Conservation (phyloP, 2,329 filamentous ascomycete genomes). For the Neofusicoccum cordaticola region DNA sequence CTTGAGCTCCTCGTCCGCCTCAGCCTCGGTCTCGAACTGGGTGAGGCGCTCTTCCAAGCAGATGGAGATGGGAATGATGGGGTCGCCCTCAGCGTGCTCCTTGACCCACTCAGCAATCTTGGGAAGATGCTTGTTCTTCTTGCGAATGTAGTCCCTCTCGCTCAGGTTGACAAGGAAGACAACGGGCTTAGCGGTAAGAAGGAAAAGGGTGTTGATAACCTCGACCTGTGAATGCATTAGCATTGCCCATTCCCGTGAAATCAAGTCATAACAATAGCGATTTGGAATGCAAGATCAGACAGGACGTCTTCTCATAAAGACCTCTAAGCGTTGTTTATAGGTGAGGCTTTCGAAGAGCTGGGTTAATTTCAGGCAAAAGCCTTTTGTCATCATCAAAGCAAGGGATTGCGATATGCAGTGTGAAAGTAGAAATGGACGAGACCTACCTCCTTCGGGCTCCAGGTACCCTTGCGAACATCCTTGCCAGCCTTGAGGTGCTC, state of each 20-base stretch:
- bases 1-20: slow-evolving; percentile 83
- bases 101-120: slow-evolving; percentile 97
- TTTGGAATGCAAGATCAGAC: slow-evolving; percentile 56
- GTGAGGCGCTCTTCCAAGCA: slow-evolving; percentile 90
- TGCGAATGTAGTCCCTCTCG: slow-evolving; percentile 93
- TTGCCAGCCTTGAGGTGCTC: slow-evolving; percentile 82
- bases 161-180: slow-evolving; percentile 97
- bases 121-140: slow-evolving; percentile 98
- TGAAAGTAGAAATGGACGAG: slow-evolving; percentile 20
- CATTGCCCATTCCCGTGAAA: slow-evolving; percentile 15
- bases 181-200: slow-evolving; percentile 93
- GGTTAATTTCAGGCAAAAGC: slow-evolving; percentile 85
- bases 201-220: slow-evolving; percentile 92
- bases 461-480: slow-evolving; percentile 86
- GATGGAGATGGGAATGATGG: slow-evolving; percentile 90
- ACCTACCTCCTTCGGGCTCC: slow-evolving; percentile 92
- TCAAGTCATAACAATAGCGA: not conserved
- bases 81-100: slow-evolving; percentile 79
- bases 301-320: slow-evolving; percentile 81
- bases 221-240: slow-evolving; percentile 67
- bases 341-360: slow-evolving; percentile 98
- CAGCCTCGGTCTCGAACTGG: slow-evolving; percentile 72
- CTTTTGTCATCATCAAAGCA: slow-evolving; percentile 92
- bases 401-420: not conserved
- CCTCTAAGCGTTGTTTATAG: slow-evolving; percentile 68